Evolutionary conservation across 2,329 filamentous ascomycete species (phyloP), one percentile per base, ranked within the genome.

Genomic region (Hymenoscyphus albidus): DNA sequence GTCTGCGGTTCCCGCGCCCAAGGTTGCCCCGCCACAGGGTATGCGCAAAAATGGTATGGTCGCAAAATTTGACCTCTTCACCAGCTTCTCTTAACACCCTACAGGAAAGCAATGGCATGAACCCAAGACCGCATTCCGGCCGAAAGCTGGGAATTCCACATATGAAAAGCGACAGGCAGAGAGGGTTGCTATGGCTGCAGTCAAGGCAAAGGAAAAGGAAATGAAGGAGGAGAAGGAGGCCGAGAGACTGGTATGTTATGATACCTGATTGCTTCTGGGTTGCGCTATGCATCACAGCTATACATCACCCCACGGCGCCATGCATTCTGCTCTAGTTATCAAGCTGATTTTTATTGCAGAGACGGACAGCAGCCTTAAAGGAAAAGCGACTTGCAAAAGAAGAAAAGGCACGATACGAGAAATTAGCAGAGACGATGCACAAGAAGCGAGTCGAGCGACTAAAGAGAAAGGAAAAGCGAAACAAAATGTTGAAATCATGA

Each of bases 361-460:
- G 85, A 75, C 88, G 88, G 70, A 87, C 95, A 62, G 85, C 93
- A 74, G 84, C 84, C 12, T 91, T 98, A 75, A 93, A 90, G 74
- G 92, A 96, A 69, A 93, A 90, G 78, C 86, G 92, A 71, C 89
- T 87, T 22, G 91, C 89, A 61, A 98, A 97, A 83, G 93, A 92
- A 73, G 95, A 98, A 82, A 93, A 90, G 78, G 92, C 93, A 74
- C 84, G 94, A 71, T 98, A 94, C 76, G 92, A 93, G 77, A 92
- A 93, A 82, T 86, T 99, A 86, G 94, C 93, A 22, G 92, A 93
- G 80, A 98, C 95, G 82, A 98, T 99, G 95, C 94, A 98, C 81
- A 88, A 86, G 79, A 98, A 97, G 84, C 85, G 93, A 67, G 89
- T 98, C 13, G 95, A 99, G 80, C 86, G 95, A 72, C 79, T 97